Evolutionary conservation across 345 rosid genomes (phyloP).

Genomic region (Diplotaxis tenuifolia): DNA sequence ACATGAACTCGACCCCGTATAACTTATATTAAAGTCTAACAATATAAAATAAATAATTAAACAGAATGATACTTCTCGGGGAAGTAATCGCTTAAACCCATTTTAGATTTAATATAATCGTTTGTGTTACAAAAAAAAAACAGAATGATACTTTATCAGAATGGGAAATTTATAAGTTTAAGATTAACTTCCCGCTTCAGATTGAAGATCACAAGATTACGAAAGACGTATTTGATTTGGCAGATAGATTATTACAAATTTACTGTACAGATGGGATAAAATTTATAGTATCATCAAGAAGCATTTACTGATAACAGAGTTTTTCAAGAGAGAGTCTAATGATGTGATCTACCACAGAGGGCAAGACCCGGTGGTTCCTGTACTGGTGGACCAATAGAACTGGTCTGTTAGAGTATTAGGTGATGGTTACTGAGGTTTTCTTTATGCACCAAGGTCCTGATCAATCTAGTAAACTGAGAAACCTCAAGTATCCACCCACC

Average conservation of each 20-base stretch:
- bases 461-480: slow-evolving; percentile 50
- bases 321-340: no score
- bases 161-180: background rate
- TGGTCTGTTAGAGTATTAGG: slow-evolving; percentile 33
- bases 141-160: background rate
- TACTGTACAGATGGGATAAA: no score
- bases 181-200: background rate
- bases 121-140: no score
- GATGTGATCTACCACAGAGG: slow-evolving; percentile 47
- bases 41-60: background rate
- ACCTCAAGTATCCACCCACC: slow-evolving; percentile 24
- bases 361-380: slow-evolving; percentile 47
- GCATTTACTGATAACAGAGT: no score
- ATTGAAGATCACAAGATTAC: no score
- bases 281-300: no score
- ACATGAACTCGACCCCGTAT: background rate
- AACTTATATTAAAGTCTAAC: background rate
- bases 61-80: background rate
- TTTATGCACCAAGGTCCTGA: slow-evolving; percentile 45
- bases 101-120: no score
- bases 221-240: no score
- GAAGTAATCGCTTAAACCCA: no score
- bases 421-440: slow-evolving; percentile 69
- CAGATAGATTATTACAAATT: no score
- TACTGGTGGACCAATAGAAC: slow-evolving; percentile 55